Conservation (phyloP, 2,329 filamentous ascomycete genomes). For the Aplosporella prunicola region DNA sequence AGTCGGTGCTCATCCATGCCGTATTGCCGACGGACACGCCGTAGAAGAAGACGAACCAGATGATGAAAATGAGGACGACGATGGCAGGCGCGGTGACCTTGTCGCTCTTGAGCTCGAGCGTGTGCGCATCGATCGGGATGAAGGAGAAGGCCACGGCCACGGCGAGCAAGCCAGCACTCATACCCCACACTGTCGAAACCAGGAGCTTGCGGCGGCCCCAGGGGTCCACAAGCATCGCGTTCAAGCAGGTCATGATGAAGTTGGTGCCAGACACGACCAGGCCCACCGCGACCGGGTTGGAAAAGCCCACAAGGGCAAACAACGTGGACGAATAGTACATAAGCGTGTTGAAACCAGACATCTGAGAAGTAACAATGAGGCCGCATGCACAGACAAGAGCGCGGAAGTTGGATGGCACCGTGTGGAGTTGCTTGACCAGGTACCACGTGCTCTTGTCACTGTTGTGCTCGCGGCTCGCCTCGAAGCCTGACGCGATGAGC, state of each 20-base stretch:
- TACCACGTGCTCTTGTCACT: constrained; percentile 34
- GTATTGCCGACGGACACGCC: constrained; percentile 38
- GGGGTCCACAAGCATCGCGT: constrained; percentile 38
- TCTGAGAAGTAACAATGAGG: constrained; percentile 44
- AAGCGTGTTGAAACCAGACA: constrained; percentile 39
- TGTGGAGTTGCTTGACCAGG: constrained; percentile 39
- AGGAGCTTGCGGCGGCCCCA: constrained; percentile 38
- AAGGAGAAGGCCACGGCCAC: constrained; percentile 38
- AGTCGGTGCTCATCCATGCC: constrained; percentile 39
- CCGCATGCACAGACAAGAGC: constrained; percentile 39
- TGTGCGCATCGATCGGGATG: constrained; percentile 37
- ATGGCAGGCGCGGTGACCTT: constrained; percentile 26
- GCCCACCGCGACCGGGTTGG: constrained; percentile 39
- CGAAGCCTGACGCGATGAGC: constrained; percentile 32
- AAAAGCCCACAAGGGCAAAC: constrained; percentile 41
- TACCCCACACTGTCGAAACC: constrained; percentile 36
- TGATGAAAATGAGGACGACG: constrained; percentile 35
- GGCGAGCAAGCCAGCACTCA: constrained; percentile 35
- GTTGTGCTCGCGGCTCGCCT: constrained; percentile 31
- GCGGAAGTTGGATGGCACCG: constrained; percentile 35
- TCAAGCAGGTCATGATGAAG: constrained; percentile 42
- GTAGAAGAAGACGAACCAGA: constrained; percentile 37
- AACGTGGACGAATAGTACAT: constrained; percentile 38
- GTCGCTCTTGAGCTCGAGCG: constrained; percentile 29
- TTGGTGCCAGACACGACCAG: constrained; percentile 38